Evolutionary conservation across 75 land plant genomes (phyloP).

Genomic region (Gnetum montanum): DNA sequence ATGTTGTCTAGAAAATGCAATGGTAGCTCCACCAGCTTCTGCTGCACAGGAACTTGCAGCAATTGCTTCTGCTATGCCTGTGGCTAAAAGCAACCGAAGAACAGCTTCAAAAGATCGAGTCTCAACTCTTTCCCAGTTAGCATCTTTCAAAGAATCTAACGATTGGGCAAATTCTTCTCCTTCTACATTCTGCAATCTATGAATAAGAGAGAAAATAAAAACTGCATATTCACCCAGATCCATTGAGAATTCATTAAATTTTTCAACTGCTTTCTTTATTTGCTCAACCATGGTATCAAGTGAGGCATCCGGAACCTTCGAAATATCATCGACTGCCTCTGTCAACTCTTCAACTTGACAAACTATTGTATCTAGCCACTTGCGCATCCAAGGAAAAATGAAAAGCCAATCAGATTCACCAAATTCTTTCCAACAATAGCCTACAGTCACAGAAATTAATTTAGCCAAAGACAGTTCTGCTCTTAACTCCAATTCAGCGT

Average conservation of each 20-base stretch:
- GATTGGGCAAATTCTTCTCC: conserved; percentile 11
- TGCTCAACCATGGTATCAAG: conserved; percentile 6
- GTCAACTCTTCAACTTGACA: conserved; percentile 50
- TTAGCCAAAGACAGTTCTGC: conserved; percentile 41
- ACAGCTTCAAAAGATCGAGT: conserved; percentile 43
- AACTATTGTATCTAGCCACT: conserved; percentile 66
- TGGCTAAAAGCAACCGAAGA: conserved; percentile 75
- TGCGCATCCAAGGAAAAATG: conserved; percentile 32
- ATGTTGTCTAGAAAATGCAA: conserved; percentile 30
- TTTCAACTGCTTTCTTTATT: conserved; percentile 10
- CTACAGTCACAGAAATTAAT: conserved; percentile 50
- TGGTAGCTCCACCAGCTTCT: conserved; percentile 26
- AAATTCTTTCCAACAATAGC: conserved; percentile 81
- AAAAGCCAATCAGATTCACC: conserved; percentile 75
- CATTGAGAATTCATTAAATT: conserved; percentile 13
- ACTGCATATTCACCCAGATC: conserved; percentile 46
- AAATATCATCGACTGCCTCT: conserved; percentile 32
- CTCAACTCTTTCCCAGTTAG: conserved; percentile 34
- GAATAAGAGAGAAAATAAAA: conserved; percentile 35
- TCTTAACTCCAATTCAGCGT: neutral
- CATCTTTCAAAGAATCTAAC: conserved; percentile 14
- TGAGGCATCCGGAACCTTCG: conserved; percentile 4
- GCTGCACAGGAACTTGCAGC: conserved; percentile 27
- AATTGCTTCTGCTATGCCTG: conserved; percentile 71
- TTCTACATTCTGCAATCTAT: conserved; percentile 17